Evolutionary conservation across 2,329 filamentous ascomycete species (phyloP).

Genomic region (Aspergillus phoenicis): DNA sequence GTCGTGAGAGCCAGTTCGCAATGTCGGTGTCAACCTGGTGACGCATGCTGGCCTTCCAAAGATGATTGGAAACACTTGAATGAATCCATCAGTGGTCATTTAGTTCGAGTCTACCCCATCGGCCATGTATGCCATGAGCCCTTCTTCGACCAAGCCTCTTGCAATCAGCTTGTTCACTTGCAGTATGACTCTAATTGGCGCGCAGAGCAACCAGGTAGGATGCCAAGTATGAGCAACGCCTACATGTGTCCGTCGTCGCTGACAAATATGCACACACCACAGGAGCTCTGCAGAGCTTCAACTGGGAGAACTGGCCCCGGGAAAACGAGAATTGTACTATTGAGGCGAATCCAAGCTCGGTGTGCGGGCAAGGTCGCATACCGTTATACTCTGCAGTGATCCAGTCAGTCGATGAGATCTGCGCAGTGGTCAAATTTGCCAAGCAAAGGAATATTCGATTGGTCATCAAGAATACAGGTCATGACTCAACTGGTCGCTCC

Average conservation of each 20-base stretch:
- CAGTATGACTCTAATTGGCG: slow-evolving; percentile 38
- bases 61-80: slow-evolving; percentile 43
- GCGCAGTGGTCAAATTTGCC: slow-evolving; percentile 43
- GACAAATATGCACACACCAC: neutral
- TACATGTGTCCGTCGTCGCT: neutral
- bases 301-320: slow-evolving; percentile 45
- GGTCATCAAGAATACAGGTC: slow-evolving; percentile 23
- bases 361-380: slow-evolving; percentile 41
- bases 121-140: slow-evolving; percentile 35
- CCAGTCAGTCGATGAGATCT: slow-evolving; percentile 36
- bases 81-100: slow-evolving; percentile 38
- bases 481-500: slow-evolving; percentile 16
- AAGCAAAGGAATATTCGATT: slow-evolving; percentile 23
- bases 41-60: slow-evolving; percentile 43
- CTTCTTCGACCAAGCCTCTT: slow-evolving; percentile 19
- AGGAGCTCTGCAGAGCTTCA: slow-evolving; percentile 39
- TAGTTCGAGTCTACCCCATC: slow-evolving; percentile 38
- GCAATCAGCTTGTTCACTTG: slow-evolving; percentile 8
- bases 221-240: neutral
- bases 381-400: slow-evolving; percentile 42
- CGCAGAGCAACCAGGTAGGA: slow-evolving; percentile 34
- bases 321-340: slow-evolving; percentile 42
- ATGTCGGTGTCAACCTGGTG: slow-evolving; percentile 32
- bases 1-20: neutral
- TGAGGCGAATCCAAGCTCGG: slow-evolving; percentile 24